These are phyloP conservation scores for Trametes polyzona DNA, from an alignment of 1,284 basidiomycete genomes.

Conservation along the genomic window DNA sequence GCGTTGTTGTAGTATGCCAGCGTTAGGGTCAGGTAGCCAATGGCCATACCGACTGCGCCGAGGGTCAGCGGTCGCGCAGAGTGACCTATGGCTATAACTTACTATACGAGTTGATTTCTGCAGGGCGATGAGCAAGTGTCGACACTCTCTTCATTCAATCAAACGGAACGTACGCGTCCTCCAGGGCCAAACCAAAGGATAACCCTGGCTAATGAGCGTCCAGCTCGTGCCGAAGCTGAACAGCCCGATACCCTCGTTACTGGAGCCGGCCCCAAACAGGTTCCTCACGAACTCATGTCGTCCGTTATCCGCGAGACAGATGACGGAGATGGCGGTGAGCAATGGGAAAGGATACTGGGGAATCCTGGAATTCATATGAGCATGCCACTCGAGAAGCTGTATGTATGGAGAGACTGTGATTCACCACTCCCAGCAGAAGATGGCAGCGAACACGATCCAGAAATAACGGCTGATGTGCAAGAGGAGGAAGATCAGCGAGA, in stretches of 20 bases:
- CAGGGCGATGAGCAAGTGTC: constrained; percentile 2
- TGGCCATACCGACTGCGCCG: constrained; percentile 48
- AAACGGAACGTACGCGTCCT: constrained; percentile 47
- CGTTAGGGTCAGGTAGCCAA: constrained; percentile 52
- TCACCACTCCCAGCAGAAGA: constrained; percentile 57
- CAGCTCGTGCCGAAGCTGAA: constrained; percentile 54
- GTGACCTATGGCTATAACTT: constrained; percentile 5
- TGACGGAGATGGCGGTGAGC: constrained; percentile 52
- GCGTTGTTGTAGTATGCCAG: constrained; percentile 52
- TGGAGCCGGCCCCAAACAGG: constrained; percentile 55
- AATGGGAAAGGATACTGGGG: constrained; percentile 49
- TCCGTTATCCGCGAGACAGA: constrained; percentile 54
- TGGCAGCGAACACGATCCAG: constrained; percentile 56
- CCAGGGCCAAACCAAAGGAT: constrained; percentile 53
- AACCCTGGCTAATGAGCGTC: constrained; percentile 58
- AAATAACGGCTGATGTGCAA: constrained; percentile 47
- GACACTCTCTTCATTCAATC: too few relatives aligned
- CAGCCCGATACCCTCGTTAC: constrained; percentile 56
- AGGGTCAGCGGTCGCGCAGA: not conserved
- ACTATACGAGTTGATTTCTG: constrained; percentile 47
- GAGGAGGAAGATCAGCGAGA: not conserved
- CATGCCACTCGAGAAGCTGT: too few relatives aligned
- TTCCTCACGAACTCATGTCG: constrained; percentile 49
- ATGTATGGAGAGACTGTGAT: not conserved
- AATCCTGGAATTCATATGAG: constrained; percentile 32